phyloP scores from a whole-genome alignment of 495 filamentous ascomycete genomes.

The Xylaria cubensis region DNA sequence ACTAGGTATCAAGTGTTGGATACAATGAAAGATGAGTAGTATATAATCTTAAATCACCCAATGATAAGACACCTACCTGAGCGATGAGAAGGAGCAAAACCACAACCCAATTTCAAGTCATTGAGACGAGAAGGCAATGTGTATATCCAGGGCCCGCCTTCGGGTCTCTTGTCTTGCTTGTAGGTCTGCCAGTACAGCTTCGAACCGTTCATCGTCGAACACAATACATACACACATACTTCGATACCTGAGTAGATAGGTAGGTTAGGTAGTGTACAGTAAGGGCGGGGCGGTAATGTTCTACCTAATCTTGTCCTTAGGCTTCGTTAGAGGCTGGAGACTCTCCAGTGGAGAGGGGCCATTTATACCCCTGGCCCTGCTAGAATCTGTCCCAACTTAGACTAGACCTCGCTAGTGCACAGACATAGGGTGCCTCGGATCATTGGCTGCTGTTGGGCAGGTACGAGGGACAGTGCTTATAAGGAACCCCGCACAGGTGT shows the following conservation, averaged over 20 bases:
- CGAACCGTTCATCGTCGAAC: neutral
- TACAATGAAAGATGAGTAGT: neutral
- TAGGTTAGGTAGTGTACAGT: neutral
- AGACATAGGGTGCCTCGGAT: conserved; percentile 11
- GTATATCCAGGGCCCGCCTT: neutral
- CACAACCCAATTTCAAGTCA: neutral
- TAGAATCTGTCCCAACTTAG: neutral
- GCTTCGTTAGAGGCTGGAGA: neutral
- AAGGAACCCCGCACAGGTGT: too few relatives aligned
- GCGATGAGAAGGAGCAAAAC: neutral
- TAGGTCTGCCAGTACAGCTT: neutral
- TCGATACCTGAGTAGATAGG: too few relatives aligned
- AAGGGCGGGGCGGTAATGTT: neutral
- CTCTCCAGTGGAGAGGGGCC: too few relatives aligned
- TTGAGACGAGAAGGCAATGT: neutral
- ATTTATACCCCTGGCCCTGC: neutral
- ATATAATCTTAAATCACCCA: conserved; percentile 8
- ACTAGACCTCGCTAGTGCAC: neutral
- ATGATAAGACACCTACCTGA: neutral
- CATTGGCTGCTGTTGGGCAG: too few relatives aligned
- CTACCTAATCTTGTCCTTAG: conserved; percentile 1
- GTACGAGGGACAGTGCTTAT: too few relatives aligned
- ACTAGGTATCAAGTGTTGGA: neutral
- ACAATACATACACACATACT: neutral
- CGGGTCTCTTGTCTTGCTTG: neutral